These are phyloP conservation scores for Blastocystis sp. DNA, from an alignment of 352 stramenopile species.

Conservation along the genomic window DNA sequence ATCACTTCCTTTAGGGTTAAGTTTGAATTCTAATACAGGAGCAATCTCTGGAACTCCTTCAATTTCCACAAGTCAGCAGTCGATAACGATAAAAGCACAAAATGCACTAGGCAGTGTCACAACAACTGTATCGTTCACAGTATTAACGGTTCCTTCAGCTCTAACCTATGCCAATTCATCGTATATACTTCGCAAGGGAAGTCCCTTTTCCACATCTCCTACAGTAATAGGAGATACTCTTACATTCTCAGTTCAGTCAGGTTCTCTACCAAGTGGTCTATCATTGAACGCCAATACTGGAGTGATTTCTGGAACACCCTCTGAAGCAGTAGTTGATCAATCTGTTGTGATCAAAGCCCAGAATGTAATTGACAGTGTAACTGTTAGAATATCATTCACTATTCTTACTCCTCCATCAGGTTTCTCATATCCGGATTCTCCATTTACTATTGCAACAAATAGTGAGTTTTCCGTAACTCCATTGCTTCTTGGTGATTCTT, in stretches of 20 bases:
- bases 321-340: not conserved
- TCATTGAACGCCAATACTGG: constrained; percentile 24
- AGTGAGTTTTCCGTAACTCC: not conserved
- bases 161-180: not conserved
- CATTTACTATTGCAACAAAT: not conserved
- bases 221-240: not conserved
- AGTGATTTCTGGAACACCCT: constrained; percentile 38
- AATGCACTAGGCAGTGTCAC: not conserved
- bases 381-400: not conserved
- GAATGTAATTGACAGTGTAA: not conserved
- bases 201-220: not conserved
- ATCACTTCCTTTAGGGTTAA: constrained; percentile 1
- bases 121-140: not conserved
- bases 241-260: not conserved
- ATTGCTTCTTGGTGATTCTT: not conserved
- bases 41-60: constrained; percentile 35
- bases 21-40: constrained; percentile 17
- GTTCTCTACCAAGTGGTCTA: constrained; percentile 15
- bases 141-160: not conserved
- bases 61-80: not conserved
- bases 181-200: not conserved
- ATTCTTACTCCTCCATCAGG: not conserved
- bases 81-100: not conserved
- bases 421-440: not conserved
- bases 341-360: not conserved